Conservation (phyloP, 192 early-diverging fungal species). For the Coemansia sp. region DNA sequence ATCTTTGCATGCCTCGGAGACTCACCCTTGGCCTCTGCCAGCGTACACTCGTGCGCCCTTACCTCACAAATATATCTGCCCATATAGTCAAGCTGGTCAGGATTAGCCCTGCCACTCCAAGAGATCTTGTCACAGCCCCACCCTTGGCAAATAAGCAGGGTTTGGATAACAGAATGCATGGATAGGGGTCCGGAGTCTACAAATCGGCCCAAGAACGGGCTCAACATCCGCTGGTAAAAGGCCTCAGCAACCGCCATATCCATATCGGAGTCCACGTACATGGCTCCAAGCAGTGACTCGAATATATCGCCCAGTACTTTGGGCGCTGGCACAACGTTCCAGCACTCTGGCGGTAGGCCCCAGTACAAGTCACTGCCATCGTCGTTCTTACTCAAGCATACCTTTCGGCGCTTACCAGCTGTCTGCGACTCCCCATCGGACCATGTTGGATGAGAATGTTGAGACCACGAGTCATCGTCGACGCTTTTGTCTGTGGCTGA, state of each 20-base stretch:
- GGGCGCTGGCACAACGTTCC: conserved; percentile 80
- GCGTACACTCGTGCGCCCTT: conserved; percentile 19
- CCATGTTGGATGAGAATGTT: neutral
- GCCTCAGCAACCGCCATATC: conserved; percentile 57
- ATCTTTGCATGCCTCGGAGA: conserved; percentile 48
- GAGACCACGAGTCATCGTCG: neutral
- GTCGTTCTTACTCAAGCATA: neutral
- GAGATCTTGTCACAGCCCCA: conserved; percentile 50
- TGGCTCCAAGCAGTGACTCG: conserved; percentile 87
- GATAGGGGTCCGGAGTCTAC: conserved; percentile 55
- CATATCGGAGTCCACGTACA: conserved; percentile 84
- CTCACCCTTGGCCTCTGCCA: conserved; percentile 35
- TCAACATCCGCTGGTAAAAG: conserved; percentile 50
- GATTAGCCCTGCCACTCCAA: conserved; percentile 27
- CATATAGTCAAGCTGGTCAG: conserved; percentile 39
- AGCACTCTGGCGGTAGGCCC: conserved; percentile 68
- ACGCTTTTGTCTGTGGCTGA: neutral
- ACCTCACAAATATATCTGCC: conserved; percentile 41
- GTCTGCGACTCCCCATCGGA: neutral
- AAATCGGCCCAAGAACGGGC: conserved; percentile 55
- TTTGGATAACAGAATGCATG: conserved; percentile 51
- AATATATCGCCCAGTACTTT: conserved; percentile 88
- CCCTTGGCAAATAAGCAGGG: conserved; percentile 47
- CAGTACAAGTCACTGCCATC: conserved; percentile 32
- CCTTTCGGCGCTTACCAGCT: neutral